These are phyloP conservation scores for Solanum lignicaule DNA, from an alignment of 257 asterid genomes.

Conservation along the genomic window DNA sequence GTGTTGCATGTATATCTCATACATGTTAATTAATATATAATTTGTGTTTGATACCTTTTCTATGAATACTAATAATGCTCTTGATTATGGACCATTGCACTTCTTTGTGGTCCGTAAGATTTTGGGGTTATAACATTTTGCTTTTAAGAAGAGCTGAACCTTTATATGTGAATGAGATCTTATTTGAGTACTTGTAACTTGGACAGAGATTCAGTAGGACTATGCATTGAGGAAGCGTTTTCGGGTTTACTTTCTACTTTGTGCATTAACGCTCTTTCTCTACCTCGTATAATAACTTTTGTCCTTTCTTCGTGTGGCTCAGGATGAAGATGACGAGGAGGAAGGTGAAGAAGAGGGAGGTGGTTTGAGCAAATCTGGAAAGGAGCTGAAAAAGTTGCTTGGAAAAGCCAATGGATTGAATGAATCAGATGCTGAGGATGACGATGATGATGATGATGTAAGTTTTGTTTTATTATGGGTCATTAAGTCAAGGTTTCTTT, in stretches of 20 bases:
- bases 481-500: neutral
- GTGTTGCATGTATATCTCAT: neutral
- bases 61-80: neutral
- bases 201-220: neutral
- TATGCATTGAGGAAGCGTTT: neutral
- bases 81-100: neutral
- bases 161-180: neutral
- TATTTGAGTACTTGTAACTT: neutral
- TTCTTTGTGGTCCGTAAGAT: neutral
- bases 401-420: constrained; percentile 78
- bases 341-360: constrained; percentile 79
- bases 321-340: constrained; percentile 93
- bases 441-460: constrained; percentile 78
- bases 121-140: neutral
- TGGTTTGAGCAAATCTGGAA: constrained; percentile 90
- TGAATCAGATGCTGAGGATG: constrained; percentile 87
- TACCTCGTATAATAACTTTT: neutral
- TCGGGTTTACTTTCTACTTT: neutral
- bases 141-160: neutral
- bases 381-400: constrained; percentile 90
- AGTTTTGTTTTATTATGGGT: constrained; percentile 9
- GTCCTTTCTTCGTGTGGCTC: constrained; percentile 8
- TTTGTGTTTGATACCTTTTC: neutral
- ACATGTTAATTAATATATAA: neutral
- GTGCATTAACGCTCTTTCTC: neutral